phyloP scores from a whole-genome alignment of 2,329 filamentous ascomycete genomes.

The Talaromyces islandicus region DNA sequence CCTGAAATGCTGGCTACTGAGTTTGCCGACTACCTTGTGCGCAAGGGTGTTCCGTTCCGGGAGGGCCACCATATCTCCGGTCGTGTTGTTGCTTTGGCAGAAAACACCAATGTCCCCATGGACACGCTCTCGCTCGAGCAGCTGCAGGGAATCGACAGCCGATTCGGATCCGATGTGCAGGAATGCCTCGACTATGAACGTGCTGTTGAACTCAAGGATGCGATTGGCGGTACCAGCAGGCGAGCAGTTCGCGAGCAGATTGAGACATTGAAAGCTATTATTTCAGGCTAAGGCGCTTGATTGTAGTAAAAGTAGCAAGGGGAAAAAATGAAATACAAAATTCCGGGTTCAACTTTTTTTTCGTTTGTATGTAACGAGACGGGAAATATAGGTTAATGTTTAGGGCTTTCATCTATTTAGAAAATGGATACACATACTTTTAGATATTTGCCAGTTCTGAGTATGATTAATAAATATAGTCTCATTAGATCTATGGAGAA shows the following conservation, averaged over 20 bases:
- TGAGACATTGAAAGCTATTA: constrained; percentile 51
- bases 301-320: constrained; percentile 2
- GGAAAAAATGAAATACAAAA: not conserved
- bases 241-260: constrained; percentile 64
- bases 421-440: not conserved
- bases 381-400: not conserved
- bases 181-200: constrained; percentile 73
- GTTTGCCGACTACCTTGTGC: constrained; percentile 43
- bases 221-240: constrained; percentile 73
- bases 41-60: constrained; percentile 63
- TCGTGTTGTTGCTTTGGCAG: constrained; percentile 64
- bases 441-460: not conserved
- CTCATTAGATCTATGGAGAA: not conserved
- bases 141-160: constrained; percentile 60
- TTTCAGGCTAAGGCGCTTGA: constrained; percentile 26
- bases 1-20: constrained; percentile 73
- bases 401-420: not conserved
- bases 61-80: constrained; percentile 76
- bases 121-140: constrained; percentile 62
- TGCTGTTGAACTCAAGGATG: constrained; percentile 71
- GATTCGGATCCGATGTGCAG: constrained; percentile 66
- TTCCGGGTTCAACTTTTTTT: not conserved
- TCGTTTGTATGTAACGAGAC: not conserved
- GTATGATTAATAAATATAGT: too few species aligned
- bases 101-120: constrained; percentile 62